phyloP scores from a whole-genome alignment of 768 basidiomycete genomes.

The Lactarius akahatsu region DNA sequence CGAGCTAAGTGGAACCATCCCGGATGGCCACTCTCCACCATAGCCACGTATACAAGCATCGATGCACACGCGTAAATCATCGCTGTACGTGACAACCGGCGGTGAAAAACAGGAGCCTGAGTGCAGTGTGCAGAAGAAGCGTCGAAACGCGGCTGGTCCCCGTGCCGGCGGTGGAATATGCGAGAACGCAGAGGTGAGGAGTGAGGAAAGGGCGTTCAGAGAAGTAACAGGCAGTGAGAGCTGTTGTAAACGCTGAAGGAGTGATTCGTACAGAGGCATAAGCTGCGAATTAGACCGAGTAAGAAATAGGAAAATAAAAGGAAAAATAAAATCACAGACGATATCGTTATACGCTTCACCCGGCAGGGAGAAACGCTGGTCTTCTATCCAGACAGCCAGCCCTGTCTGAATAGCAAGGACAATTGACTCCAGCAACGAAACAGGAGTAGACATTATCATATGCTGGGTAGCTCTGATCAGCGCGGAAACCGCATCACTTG shows the following conservation, averaged over 20 bases:
- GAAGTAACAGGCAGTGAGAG: conserved; percentile 3
- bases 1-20: conserved; percentile 13
- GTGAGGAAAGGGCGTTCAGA: conserved; percentile 16
- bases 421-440: conserved; percentile 5
- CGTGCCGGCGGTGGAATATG: conserved; percentile 18
- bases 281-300: conserved; percentile 9
- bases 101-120: conserved; percentile 1
- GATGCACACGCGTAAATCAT: conserved; percentile 19
- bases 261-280: conserved; percentile 16
- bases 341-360: conserved; percentile 16
- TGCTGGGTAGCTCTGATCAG: conserved; percentile 7
- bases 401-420: conserved; percentile 7
- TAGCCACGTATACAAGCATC: conserved; percentile 18
- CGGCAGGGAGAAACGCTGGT: conserved; percentile 4
- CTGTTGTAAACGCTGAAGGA: conserved; percentile 15
- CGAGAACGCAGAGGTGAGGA: conserved; percentile 21
- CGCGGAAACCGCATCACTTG: not conserved
- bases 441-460: conserved; percentile 5
- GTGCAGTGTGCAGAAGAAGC: conserved; percentile 11
- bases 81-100: not conserved
- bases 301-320: not conserved
- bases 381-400: conserved; percentile 24
- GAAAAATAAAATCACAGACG: conserved; percentile 4
- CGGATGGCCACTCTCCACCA: conserved; percentile 16
- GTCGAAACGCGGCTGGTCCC: conserved; percentile 17